Conservation (phyloP, 2,329 filamentous ascomycete species). For the Fusarium sp. region DNA sequence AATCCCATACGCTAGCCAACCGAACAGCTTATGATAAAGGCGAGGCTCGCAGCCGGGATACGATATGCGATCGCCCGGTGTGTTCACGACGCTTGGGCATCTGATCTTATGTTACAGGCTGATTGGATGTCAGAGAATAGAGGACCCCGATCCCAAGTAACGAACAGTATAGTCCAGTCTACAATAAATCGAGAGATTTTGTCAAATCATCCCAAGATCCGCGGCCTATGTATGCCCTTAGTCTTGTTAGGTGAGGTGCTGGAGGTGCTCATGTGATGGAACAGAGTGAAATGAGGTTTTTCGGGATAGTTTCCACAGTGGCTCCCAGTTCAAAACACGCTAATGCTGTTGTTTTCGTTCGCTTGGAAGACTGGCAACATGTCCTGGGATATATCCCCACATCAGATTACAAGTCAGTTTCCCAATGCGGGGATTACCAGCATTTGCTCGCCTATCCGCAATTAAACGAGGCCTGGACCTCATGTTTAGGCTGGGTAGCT, state of each 20-base stretch:
- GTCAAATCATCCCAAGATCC: not conserved
- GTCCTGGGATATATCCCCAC: constrained; percentile 17
- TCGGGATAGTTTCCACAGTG: constrained; percentile 20
- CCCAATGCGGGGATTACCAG: constrained; percentile 21
- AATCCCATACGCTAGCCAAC: not conserved
- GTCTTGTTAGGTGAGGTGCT: not conserved
- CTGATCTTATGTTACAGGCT: not conserved
- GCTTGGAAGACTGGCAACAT: not conserved
- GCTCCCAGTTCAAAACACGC: not conserved
- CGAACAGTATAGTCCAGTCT: not conserved
- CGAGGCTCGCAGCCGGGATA: not conserved
- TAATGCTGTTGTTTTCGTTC: constrained; percentile 18
- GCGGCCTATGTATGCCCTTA: not conserved
- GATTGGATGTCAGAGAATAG: not conserved
- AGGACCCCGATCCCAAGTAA: not conserved
- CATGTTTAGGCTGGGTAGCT: constrained; percentile 11
- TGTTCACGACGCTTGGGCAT: not conserved
- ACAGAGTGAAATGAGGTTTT: constrained; percentile 6
- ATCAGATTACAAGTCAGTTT: constrained; percentile 13
- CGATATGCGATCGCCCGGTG: not conserved
- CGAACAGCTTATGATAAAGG: not conserved
- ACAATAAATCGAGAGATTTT: not conserved
- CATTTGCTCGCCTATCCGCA: not conserved
- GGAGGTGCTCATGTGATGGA: not conserved
- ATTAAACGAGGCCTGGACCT: constrained; percentile 1